phyloP scores from a whole-genome alignment of 2,329 filamentous ascomycete species.

The Pseudogymnoascus sp. region DNA sequence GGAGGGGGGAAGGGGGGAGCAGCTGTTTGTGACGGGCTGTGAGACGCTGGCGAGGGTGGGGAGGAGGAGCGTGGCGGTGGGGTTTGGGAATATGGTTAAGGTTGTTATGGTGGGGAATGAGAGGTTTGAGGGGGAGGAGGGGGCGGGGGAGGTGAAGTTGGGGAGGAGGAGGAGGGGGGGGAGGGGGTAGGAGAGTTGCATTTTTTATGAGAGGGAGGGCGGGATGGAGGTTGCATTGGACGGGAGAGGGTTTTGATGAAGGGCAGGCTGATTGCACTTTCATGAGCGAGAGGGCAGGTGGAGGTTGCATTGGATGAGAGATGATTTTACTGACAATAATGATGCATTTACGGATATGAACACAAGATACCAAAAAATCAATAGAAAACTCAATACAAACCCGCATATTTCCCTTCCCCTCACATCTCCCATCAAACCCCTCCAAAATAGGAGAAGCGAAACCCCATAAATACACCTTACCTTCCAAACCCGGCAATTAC shows the following conservation, averaged over 20 bases:
- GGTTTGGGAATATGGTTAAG: conserved; percentile 65
- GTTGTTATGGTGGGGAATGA: conserved; percentile 59
- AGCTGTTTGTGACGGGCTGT: conserved; percentile 55
- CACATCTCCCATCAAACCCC: background rate
- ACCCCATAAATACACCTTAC: background rate
- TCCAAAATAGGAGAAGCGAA: background rate
- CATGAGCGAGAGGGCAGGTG: background rate
- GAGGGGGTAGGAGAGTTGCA: background rate
- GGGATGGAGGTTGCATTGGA: background rate
- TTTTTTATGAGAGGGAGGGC: background rate
- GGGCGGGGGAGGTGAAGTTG: background rate
- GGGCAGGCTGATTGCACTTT: background rate
- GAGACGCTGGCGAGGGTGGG: conserved; percentile 59
- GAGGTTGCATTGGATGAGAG: background rate
- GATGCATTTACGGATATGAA: background rate
- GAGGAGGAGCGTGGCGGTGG: conserved; percentile 56
- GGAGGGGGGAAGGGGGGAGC: conserved; percentile 25
- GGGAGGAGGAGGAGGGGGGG: background rate
- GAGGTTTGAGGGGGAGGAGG: conserved; percentile 40
- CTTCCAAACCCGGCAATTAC: background rate
- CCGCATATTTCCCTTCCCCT: background rate
- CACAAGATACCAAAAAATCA: background rate
- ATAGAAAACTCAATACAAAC: background rate
- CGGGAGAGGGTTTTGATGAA: background rate
- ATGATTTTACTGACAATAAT: background rate